Percentiles rank a stretch among this genome's conserved stretches.
Conservation (phyloP, 2,329 filamentous ascomycete species). For the Raffaelea deltoideospora region DNA sequence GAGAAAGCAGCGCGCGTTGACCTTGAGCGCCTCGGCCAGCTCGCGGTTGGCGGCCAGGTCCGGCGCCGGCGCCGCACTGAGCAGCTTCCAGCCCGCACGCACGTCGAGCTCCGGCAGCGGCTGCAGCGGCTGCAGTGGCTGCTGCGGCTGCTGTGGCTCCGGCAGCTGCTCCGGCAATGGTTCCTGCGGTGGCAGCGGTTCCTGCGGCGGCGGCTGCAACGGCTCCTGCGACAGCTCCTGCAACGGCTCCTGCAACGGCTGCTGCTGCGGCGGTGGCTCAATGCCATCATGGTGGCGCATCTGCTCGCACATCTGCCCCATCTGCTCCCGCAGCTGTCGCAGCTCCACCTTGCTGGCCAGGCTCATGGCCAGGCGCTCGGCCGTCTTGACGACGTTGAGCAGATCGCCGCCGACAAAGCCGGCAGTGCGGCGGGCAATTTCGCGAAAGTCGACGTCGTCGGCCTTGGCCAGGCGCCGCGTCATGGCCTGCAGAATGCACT, state of each 20-base stretch:
- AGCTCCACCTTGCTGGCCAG: neutral
- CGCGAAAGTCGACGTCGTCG: slow-evolving; percentile 55
- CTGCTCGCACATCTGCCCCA: neutral
- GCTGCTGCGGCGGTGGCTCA: slow-evolving; percentile 5
- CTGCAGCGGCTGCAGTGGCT: slow-evolving; percentile 8
- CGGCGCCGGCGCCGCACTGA: too few species aligned
- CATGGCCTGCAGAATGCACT: slow-evolving; percentile 62
- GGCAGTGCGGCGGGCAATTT: slow-evolving; percentile 69
- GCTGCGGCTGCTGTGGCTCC: neutral
- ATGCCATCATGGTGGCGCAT: neutral
- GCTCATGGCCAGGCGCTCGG: slow-evolving; percentile 10
- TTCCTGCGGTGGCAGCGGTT: slow-evolving; percentile 8
- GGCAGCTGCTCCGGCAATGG: neutral
- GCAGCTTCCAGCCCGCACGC: too few species aligned
- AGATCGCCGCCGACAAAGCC: slow-evolving; percentile 91
- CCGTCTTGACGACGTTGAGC: slow-evolving; percentile 40
- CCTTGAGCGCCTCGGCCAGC: slow-evolving; percentile 14
- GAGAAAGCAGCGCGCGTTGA: slow-evolving; percentile 49
- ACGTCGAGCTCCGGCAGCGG: neutral
- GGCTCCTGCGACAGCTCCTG: neutral
- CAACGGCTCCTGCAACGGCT: slow-evolving; percentile 4
- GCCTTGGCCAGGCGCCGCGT: slow-evolving; percentile 50
- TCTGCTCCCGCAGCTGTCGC: neutral
- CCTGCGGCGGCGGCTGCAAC: neutral
- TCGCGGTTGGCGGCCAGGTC: too few species aligned